Conservation (phyloP, 2,329 filamentous ascomycete species). For the Sporothrix brasiliensis region DNA sequence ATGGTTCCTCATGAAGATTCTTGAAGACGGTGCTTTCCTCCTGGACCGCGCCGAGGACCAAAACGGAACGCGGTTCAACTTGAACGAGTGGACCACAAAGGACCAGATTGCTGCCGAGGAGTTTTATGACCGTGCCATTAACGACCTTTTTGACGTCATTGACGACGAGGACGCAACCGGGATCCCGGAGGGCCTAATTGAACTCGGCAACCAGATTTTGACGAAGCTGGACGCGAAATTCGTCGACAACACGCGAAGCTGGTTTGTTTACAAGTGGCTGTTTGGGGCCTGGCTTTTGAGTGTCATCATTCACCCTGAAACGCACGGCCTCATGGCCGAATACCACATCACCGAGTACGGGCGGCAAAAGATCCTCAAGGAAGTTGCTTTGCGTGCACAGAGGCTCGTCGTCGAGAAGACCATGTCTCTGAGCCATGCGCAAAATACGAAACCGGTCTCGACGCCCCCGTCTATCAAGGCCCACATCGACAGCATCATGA, state of each 20-base stretch:
- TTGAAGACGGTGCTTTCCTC: slow-evolving; percentile 90
- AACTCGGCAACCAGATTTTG: slow-evolving; percentile 82
- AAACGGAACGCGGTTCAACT: slow-evolving; percentile 69
- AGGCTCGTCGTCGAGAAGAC: slow-evolving; percentile 77
- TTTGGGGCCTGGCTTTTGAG: slow-evolving; percentile 85
- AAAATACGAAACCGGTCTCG: slow-evolving; percentile 52
- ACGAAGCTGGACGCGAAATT: slow-evolving; percentile 72
- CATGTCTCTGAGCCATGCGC: slow-evolving; percentile 26
- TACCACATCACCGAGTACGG: slow-evolving; percentile 92
- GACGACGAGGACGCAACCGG: slow-evolving; percentile 82
- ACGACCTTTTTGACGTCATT: slow-evolving; percentile 80
- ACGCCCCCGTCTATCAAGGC: slow-evolving; percentile 64
- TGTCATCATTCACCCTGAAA: slow-evolving; percentile 87
- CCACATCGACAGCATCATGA: slow-evolving; percentile 73
- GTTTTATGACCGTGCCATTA: slow-evolving; percentile 82
- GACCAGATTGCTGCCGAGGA: slow-evolving; percentile 82
- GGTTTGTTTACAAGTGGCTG: slow-evolving; percentile 88
- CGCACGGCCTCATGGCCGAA: slow-evolving; percentile 74
- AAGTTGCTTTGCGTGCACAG: slow-evolving; percentile 79
- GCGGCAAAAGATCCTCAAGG: slow-evolving; percentile 76
- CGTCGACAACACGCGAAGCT: slow-evolving; percentile 74
- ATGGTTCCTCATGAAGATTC: slow-evolving; percentile 90
- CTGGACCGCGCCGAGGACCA: slow-evolving; percentile 83
- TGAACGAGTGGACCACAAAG: slow-evolving; percentile 73
- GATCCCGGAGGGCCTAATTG: slow-evolving; percentile 81